Evolutionary conservation across 305 asterid genomes (phyloP).

Genomic region (Ilex paraguariensis): DNA sequence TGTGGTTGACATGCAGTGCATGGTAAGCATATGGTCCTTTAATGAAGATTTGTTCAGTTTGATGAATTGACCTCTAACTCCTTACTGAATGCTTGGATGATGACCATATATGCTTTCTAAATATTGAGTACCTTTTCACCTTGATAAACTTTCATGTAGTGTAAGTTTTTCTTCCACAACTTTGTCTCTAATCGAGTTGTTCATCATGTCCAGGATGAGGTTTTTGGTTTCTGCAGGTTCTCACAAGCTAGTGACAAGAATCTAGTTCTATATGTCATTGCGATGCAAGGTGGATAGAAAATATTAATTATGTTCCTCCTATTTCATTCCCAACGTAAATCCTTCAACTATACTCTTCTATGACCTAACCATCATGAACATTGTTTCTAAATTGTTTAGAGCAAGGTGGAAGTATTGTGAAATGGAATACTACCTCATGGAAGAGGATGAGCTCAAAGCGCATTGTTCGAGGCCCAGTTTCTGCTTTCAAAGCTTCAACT

Average conservation of each 20-base stretch:
- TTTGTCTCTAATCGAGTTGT: neutral
- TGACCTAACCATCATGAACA: neutral
- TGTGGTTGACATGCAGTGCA: neutral
- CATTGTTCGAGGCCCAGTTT: constrained; percentile 58
- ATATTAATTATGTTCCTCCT: neutral
- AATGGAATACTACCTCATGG: constrained; percentile 76
- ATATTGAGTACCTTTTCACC: neutral
- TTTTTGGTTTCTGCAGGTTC: constrained; percentile 67
- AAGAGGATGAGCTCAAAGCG: constrained; percentile 56
- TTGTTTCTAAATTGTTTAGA: constrained; percentile 25
- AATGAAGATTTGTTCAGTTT: neutral
- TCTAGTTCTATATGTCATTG: constrained; percentile 53
- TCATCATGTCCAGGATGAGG: constrained; percentile 51
- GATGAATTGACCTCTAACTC: neutral
- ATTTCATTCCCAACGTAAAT: neutral
- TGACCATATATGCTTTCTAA: neutral
- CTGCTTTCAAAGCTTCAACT: constrained; percentile 76
- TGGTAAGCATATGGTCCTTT: neutral
- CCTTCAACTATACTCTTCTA: neutral
- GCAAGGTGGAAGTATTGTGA: constrained; percentile 60
- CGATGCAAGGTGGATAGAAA: constrained; percentile 52
- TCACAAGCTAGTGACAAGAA: constrained; percentile 46
- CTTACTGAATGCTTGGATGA: neutral
- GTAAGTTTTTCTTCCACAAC: neutral
- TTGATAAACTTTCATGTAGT: neutral